These are phyloP conservation scores for Metarhizium rileyi DNA, from an alignment of 2,329 filamentous ascomycete genomes.

Conservation along the genomic window DNA sequence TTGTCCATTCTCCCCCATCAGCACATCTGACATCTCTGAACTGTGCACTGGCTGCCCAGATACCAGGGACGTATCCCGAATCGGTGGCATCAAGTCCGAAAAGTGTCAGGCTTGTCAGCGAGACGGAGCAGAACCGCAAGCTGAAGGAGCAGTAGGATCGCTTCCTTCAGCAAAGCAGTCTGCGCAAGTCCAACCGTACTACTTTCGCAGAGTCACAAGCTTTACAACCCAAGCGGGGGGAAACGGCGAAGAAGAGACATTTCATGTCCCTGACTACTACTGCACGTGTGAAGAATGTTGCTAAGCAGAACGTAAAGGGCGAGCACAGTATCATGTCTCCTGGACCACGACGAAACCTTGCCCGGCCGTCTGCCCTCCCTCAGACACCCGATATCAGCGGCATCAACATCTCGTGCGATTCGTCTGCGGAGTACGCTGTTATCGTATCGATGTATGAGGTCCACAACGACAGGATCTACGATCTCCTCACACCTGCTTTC, in stretches of 20 bases:
- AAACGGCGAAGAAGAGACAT: slow-evolving; percentile 10
- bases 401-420: slow-evolving; percentile 48
- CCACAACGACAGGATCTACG: slow-evolving; percentile 96
- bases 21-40: neutral
- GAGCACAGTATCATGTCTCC: slow-evolving; percentile 37
- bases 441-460: slow-evolving; percentile 98
- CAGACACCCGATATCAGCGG: slow-evolving; percentile 65
- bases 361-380: slow-evolving; percentile 61
- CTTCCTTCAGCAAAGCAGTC: slow-evolving; percentile 11
- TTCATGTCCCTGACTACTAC: slow-evolving; percentile 37
- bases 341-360: slow-evolving; percentile 52
- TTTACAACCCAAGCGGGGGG: slow-evolving; percentile 26
- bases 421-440: slow-evolving; percentile 72
- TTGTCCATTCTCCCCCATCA: slow-evolving; percentile 14
- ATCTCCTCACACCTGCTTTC: slow-evolving; percentile 62
- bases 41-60: slow-evolving; percentile 11
- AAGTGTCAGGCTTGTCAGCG: slow-evolving; percentile 35
- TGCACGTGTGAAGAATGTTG: slow-evolving; percentile 32
- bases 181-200: neutral
- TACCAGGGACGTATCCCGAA: slow-evolving; percentile 22
- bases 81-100: slow-evolving; percentile 24
- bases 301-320: slow-evolving; percentile 41
- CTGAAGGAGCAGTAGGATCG: slow-evolving; percentile 21
- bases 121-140: slow-evolving; percentile 15
- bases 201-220: neutral